Base-by-base conservation (phyloP, 176 grass and related monocot species). In the Carex cristatella region DNA sequence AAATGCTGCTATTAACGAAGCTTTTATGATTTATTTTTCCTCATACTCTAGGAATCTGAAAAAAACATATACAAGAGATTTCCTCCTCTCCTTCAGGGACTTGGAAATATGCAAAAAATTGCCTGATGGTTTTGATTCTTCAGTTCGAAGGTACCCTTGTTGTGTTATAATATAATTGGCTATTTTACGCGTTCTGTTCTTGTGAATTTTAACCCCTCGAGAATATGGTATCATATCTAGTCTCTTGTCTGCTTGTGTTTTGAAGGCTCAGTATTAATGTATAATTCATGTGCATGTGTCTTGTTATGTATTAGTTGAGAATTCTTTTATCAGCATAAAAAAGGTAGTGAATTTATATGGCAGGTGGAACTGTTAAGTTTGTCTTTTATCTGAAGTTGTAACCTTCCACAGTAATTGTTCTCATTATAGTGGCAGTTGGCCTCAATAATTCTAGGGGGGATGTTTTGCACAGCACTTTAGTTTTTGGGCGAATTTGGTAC, bases 41-140 rank as follows among this genome's bases (percentile, higher is more conserved):
- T 82, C 76, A 4, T n/a, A 5, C 74, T 65, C 8, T 72, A 87
- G 90, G 83, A 83, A 86, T 54, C 83, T 61, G 61, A 90, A 64
- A 84, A 85, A 82, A 65, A 89, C 61, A 2, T 99, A 95, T 87
- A 88, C 93, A 4, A 99, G 87, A 85, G 96, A 99, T 11, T 90
- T 91, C 19, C 86, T 99, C 27, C 51, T 99, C 82, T 89, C 91
- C 44, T 49, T 94, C 61, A 88, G 87, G 31, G 77, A 88, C 65
- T 85, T 88, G 8, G 92, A 90, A 46, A 68, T 65, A 33, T 94
- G 96, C 89, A 94, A 94, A 81, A 87, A 95, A 71, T 89, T 94
- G 49, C 96, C 96, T 15, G 7, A 56, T 19, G 91, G 87, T 4
- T 86, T 95, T 18, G 88, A 99, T 76, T 8, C 84, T 18, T 85